phyloP scores from a whole-genome alignment of 2,329 filamentous ascomycete genomes.

The Pyricularia grisea region DNA sequence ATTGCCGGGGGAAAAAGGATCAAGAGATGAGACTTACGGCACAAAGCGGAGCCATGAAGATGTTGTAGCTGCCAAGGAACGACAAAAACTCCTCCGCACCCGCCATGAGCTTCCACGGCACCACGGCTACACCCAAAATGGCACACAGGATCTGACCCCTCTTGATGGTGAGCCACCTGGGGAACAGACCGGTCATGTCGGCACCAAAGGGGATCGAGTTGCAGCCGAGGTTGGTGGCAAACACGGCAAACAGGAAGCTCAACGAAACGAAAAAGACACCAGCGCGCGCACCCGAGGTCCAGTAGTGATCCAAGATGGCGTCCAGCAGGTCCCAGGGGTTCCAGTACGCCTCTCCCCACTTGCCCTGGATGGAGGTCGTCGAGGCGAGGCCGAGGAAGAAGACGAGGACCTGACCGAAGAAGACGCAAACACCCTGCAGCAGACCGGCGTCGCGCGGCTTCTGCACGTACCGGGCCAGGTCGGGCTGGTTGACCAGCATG shows the following conservation, averaged over 20 bases:
- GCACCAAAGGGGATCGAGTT: slow-evolving; percentile 28
- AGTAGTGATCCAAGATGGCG: slow-evolving; percentile 14
- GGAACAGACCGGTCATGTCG: slow-evolving; percentile 23
- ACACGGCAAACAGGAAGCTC: slow-evolving; percentile 11
- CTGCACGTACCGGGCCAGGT: slow-evolving; percentile 27
- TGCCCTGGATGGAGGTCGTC: slow-evolving; percentile 31
- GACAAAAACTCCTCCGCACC: slow-evolving; percentile 13
- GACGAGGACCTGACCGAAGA: slow-evolving; percentile 15
- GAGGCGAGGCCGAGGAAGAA: slow-evolving; percentile 29
- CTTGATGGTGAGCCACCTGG: slow-evolving; percentile 26
- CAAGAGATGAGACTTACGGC: neutral
- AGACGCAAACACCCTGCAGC: slow-evolving; percentile 23
- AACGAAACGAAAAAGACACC: slow-evolving; percentile 13
- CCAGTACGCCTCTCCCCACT: slow-evolving; percentile 22
- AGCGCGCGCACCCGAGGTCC: slow-evolving; percentile 8
- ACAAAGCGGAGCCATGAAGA: slow-evolving; percentile 11
- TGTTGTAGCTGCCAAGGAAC: slow-evolving; percentile 12
- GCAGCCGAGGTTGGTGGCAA: slow-evolving; percentile 16
- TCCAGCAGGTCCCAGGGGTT: slow-evolving; percentile 15
- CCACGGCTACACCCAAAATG: slow-evolving; percentile 11
- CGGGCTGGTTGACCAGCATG: slow-evolving; percentile 23
- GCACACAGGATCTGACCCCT: slow-evolving; percentile 17
- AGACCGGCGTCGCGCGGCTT: slow-evolving; percentile 7
- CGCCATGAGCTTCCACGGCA: slow-evolving; percentile 15
- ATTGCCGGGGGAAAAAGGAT: too few relatives aligned